Evolutionary conservation across 768 basidiomycete species (phyloP), one percentile per base, ranked within the genome.

Genomic region (Mycena capillaripes): DNA sequence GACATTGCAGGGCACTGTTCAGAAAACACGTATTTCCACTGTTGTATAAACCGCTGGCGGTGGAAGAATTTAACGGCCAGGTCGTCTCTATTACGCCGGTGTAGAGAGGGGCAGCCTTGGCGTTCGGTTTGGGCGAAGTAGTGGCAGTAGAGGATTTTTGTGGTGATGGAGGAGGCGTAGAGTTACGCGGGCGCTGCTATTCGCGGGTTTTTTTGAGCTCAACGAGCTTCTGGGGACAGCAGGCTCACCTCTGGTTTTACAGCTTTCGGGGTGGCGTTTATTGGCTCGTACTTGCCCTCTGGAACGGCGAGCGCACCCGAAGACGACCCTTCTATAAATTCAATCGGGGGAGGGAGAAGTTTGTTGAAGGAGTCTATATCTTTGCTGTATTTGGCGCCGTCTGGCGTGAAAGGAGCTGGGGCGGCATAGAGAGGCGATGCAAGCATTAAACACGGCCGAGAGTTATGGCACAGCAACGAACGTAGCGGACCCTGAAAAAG

Each of bases 21-120:
- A 98, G 85, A 81, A 97, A 99, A 82, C 98, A 99, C 2, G 96
- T 97, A 79, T 98, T 99, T 55, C 95, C 96, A 30, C 85, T 92
- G 82, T 98, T 98, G 78, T 89, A 86, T 55, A 98, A 84, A 1
- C 97, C 97, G 59, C 79, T 81, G 46, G 89, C 93, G 60, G 88
- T 79, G 63, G 78, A 83, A 59, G 78, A 86, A 17, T 79, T 81
- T 27, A 80, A 62, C 1, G 93, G 92, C 92, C 93, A 95, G 48
- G 90, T 78, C 53, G 86, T 82, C 74, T 93, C 92, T 59, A 95
- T 86, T 40, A 86, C 81, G 57, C 86, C 85, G 25, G 84, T 81
- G 76, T 89, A 87, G 23, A 93, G 81, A 59, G 87, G 84, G 50
- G 81, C 77, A 57, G 73, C 72, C 81, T 86, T 82, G 64, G 80